A percentile compares a stretch with the other conserved stretches of the same genome.
These are phyloP conservation scores for Anisodus tanguticus DNA, from an alignment of 257 asterid species.

Conservation along the genomic window DNA sequence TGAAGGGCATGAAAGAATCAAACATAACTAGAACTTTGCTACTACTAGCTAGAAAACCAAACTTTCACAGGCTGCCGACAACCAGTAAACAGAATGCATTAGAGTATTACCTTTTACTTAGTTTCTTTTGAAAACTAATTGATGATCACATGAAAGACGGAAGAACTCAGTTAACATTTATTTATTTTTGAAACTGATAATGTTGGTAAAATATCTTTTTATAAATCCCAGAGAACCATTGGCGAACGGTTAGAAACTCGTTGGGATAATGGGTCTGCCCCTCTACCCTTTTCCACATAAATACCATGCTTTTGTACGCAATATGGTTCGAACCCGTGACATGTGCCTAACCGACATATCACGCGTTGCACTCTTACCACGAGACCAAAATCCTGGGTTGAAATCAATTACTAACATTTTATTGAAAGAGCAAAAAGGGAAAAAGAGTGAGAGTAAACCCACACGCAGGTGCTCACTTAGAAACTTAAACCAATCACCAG, in stretches of 20 bases:
- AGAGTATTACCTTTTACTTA: background rate
- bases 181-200: no score
- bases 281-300: background rate
- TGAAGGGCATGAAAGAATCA: background rate
- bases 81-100: background rate
- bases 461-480: background rate
- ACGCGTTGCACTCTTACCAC: background rate
- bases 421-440: background rate
- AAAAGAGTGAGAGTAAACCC: background rate
- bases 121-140: constrained; percentile 10
- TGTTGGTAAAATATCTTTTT: no score
- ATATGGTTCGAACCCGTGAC: background rate
- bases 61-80: background rate
- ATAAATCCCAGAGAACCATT: no score
- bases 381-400: background rate
- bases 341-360: background rate
- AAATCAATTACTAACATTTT: background rate
- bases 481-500: constrained; percentile 12
- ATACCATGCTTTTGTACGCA: background rate
- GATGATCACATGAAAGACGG: background rate
- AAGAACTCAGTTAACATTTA: background rate
- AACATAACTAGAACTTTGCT: background rate
- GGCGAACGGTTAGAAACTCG: background rate
- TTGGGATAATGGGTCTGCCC: background rate
- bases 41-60: background rate